Base-by-base conservation (phyloP, 164 flowering plant species). In the Vitis rupestris region DNA sequence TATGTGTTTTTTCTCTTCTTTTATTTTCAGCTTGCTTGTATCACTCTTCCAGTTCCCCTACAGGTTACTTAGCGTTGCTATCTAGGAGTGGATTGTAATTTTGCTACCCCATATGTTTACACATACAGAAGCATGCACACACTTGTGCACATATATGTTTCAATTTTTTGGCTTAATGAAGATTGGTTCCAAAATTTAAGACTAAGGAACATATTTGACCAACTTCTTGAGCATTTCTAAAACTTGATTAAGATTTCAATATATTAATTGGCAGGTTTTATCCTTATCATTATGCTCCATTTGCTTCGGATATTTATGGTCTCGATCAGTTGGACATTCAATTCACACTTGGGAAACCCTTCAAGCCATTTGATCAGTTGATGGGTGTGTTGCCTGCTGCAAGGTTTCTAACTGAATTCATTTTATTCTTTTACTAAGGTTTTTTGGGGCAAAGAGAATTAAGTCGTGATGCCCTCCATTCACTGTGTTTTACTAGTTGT, bases 201-300 rank as follows among this genome's bases (percentile, higher is more conserved):
- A 37, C 44, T 6, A 37, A 37, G 44, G 44, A 37, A 37, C 44
- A 37, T 37, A 37, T 37, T 37, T 37, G 44, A 37, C 44, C 4
- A 37, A 37, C 44, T 37, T 37, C 44, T 3, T 37, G 44, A 37
- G 56, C n/a, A 53, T n/a, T 53, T 6, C 56, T 53, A 53, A 13
- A 53, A 13, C 7, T 13, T 53, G 56, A 14, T 13, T n/a, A 53
- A 52, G 10, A 54, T 54, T 8, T 23, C 23, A 13, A 8, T 27
- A 23, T 71, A 12, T 72, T 55, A 14, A 27, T 70, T 13, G 50
- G 31, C 82, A 88, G 90, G 92, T 88, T 80, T 74, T 88, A 88
- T 74, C 93, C 92, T 11, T 88, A 80, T 59, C 89, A 88, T 76
- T 86, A 86, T 78, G 88, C 87, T 55, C 92, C 93, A 61, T 86